Evolutionary conservation across 768 basidiomycete genomes (phyloP), one percentile per base, ranked within the genome.

Genomic region (Polyporus arcularius): DNA sequence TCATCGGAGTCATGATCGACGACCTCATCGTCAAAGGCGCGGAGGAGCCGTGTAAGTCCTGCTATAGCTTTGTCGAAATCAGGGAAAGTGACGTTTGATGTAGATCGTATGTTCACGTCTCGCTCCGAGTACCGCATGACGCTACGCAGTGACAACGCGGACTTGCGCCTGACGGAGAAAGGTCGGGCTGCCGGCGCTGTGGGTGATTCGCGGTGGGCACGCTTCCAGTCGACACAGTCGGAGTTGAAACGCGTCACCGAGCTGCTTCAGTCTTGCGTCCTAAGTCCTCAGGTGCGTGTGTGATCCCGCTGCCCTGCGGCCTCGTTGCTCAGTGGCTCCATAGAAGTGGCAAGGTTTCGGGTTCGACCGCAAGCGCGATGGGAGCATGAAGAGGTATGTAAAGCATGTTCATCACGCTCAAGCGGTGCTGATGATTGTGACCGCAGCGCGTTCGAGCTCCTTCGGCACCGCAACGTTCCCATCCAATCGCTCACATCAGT

Each of bases 51-150:
- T 96, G 93, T 94, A 70, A 40, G 87, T 77, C 43, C 35, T 43
- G 28, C 15, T 39, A 21, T 15, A 42, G 12, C 14, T 35, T 7
- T 21, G 6, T 16, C 3, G 28, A 26, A 26, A 10, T 26, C 52
- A 35, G 35, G 35, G 2, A n/a, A n/a, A 30, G 46, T 53, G 8
- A 49, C 35, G 11, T 15, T 11, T 48, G 21, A 4, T 43, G 45
- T 67, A 94, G 92, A 96, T 66, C 89, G 94, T 30, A 95, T 96
- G 92, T 96, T 96, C 72, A 96, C 94, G 0, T 90, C 90, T 15
- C 82, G 94, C 40, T 92, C 90, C 15, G 94, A 96, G 68, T 96
- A 94, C 70, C 85, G 94, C 26, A 88, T 96, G 85, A 87, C 87
- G 0, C 82, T 96, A 45, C 80, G 94, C 53, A 88, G 89, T 53